Evolutionary conservation across 2,329 filamentous ascomycete genomes (phyloP).

Genomic region (Colletotrichum sublineola): DNA sequence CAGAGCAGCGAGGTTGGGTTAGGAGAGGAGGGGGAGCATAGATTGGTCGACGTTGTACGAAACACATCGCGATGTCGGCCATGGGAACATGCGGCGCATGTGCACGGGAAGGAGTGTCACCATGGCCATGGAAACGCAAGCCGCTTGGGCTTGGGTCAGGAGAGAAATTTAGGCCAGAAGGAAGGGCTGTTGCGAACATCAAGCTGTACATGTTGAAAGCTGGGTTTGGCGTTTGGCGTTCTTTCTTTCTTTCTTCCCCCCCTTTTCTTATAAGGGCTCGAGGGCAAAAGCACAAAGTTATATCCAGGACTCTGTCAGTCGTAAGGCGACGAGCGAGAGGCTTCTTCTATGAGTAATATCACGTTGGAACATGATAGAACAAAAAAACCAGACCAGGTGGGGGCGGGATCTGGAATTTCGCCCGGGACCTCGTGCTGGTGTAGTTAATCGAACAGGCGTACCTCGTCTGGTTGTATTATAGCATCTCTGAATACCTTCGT

Average conservation of each 20-base stretch:
- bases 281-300: slow-evolving; percentile 22
- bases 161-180: background rate
- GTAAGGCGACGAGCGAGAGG: background rate
- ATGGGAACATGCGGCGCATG: slow-evolving; percentile 3
- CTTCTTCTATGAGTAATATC: slow-evolving; percentile 22
- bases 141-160: background rate
- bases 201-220: background rate
- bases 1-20: background rate
- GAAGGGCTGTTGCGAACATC: background rate
- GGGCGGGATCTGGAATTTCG: background rate
- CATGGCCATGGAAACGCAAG: background rate
- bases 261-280: background rate
- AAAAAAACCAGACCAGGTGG: background rate
- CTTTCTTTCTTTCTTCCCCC: background rate
- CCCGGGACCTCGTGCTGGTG: background rate
- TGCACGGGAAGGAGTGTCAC: slow-evolving; percentile 2
- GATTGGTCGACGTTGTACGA: background rate
- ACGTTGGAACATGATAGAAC: background rate
- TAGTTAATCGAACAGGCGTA: background rate
- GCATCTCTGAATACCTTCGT: slow-evolving; percentile 10
- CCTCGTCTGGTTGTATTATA: background rate
- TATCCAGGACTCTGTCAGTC: slow-evolving; percentile 13
- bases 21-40: too few species aligned
- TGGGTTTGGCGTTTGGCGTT: slow-evolving; percentile 17
- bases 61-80: background rate